Evolutionary conservation across 2,329 filamentous ascomycete genomes (phyloP).

Genomic region (Fusarium tricinctum): DNA sequence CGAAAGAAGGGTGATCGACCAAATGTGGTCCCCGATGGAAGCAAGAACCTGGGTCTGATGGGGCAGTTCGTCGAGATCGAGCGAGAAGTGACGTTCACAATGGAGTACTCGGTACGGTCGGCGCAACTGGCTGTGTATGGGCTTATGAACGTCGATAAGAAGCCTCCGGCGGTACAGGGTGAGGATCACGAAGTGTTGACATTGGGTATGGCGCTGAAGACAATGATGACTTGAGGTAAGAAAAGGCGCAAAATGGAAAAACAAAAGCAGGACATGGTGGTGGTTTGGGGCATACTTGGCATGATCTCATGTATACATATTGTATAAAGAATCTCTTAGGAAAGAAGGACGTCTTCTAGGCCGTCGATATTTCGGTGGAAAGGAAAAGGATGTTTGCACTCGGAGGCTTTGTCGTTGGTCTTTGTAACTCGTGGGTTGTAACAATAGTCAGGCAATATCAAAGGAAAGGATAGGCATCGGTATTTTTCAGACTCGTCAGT

Average conservation of each 20-base stretch:
- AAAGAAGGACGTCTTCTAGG: not conserved
- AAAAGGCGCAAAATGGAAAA: conserved; percentile 25
- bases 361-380: not conserved
- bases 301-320: not conserved
- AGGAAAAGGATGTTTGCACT: not conserved
- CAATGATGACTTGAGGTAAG: conserved; percentile 44
- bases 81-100: conserved; percentile 49
- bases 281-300: not conserved
- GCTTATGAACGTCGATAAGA: conserved; percentile 45
- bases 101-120: conserved; percentile 49
- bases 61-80: conserved; percentile 50
- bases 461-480: not conserved
- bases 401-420: not conserved
- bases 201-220: conserved; percentile 48
- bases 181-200: conserved; percentile 46
- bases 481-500: fast-evolving
- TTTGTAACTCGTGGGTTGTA: not conserved
- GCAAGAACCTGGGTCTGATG: conserved; percentile 48
- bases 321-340: fast-evolving
- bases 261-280: not conserved
- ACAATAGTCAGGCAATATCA: not conserved
- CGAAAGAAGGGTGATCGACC: conserved; percentile 47
- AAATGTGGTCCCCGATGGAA: conserved; percentile 43
- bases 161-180: conserved; percentile 38
- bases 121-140: conserved; percentile 48